Percentiles rank a stretch among this genome's conserved stretches.
Conservation (phyloP, 257 asterid genomes). For the Paraleonurus japonicus region DNA sequence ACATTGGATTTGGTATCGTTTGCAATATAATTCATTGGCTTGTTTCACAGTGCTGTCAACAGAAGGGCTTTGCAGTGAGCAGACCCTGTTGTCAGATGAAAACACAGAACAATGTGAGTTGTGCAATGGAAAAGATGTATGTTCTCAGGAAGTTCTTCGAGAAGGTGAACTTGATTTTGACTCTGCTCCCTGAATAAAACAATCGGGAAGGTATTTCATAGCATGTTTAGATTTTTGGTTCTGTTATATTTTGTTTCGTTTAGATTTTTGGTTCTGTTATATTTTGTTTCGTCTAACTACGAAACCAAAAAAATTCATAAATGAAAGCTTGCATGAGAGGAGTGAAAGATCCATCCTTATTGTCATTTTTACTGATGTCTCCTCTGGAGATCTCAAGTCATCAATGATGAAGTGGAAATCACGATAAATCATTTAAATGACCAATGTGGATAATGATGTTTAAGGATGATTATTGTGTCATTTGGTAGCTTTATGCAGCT, state of each 20-base stretch:
- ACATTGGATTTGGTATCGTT: background rate
- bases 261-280: background rate
- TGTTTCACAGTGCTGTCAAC: constrained; percentile 29
- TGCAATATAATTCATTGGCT: background rate
- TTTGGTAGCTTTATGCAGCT: background rate
- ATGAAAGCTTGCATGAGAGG: background rate
- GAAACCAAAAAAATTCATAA: no score
- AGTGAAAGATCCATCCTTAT: background rate
- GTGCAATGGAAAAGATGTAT: constrained; percentile 59
- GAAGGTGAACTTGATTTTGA: constrained; percentile 49
- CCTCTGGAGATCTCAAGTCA: background rate
- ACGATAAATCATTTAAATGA: no score
- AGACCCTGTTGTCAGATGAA: constrained; percentile 24
- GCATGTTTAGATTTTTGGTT: background rate
- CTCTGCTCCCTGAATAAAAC: constrained; percentile 43
- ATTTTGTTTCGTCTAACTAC: background rate
- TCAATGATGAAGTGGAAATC: background rate
- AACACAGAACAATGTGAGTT: constrained; percentile 41
- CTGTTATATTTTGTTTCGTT: background rate
- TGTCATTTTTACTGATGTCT: background rate
- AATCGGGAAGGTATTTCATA: constrained; percentile 53
- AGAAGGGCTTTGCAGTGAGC: constrained; percentile 37
- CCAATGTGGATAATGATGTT: background rate
- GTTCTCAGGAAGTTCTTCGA: constrained; percentile 67
- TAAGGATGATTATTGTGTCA: background rate